Conservation (phyloP, 192 early-diverging fungal genomes). For the Mortierella antarctica region DNA sequence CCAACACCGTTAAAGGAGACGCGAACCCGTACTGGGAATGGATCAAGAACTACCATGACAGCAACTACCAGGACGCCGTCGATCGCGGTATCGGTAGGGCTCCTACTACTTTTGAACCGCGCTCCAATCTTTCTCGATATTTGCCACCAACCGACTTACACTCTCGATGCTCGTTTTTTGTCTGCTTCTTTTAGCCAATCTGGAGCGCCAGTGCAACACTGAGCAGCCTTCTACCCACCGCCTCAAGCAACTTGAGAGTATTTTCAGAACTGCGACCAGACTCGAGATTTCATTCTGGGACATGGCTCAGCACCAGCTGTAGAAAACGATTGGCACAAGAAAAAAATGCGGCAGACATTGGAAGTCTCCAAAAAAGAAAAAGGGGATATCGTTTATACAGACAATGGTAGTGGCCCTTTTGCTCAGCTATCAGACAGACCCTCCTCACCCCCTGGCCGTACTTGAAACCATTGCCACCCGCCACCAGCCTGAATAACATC, state of each 20-base stretch:
- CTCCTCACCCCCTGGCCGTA: too few species aligned
- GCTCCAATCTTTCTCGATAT: not conserved
- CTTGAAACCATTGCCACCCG: not conserved
- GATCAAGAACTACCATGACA: slow-evolving; percentile 77
- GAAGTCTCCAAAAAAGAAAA: not conserved
- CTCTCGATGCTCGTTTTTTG: not conserved
- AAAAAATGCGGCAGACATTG: not conserved
- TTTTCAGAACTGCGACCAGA: slow-evolving; percentile 73
- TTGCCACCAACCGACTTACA: not conserved
- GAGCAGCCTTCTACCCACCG: slow-evolving; percentile 65
- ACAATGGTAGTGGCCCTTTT: not conserved
- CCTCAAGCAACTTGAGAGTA: slow-evolving; percentile 70
- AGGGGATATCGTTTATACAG: not conserved
- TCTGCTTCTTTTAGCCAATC: slow-evolving; percentile 25
- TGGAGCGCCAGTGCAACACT: slow-evolving; percentile 63
- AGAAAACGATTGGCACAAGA: slow-evolving; percentile 3
- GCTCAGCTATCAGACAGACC: too few species aligned
- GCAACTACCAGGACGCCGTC: slow-evolving; percentile 76
- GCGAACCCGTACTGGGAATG: slow-evolving; percentile 88
- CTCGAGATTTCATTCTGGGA: slow-evolving; percentile 87
- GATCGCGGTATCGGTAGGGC: slow-evolving; percentile 61
- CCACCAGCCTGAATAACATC: not conserved
- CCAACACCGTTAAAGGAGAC: slow-evolving; percentile 71
- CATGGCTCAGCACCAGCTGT: slow-evolving; percentile 53
- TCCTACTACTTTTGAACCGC: not conserved